Evolutionary conservation across 2,329 filamentous ascomycete genomes (phyloP).

Genomic region (Pseudopithomyces chartarum): DNA sequence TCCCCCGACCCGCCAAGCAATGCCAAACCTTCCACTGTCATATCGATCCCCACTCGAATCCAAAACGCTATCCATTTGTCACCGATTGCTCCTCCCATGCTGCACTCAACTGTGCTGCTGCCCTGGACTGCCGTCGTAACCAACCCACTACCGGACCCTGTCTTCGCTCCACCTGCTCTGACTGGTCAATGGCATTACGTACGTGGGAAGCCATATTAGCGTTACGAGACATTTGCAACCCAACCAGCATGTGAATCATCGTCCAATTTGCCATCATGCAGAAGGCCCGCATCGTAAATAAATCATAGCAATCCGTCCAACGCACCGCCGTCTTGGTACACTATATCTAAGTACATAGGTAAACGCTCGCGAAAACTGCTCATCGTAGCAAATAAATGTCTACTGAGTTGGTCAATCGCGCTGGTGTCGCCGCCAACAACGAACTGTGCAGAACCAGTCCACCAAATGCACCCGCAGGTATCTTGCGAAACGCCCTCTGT

Average conservation of each 20-base stretch:
- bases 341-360: too few relatives aligned
- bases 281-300: background rate
- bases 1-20: constrained; percentile 1
- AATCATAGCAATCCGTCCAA: background rate
- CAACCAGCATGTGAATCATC: constrained; percentile 27
- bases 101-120: background rate
- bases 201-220: constrained; percentile 17
- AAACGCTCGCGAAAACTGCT: constrained; percentile 1
- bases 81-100: background rate
- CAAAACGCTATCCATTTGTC: background rate
- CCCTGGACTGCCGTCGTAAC: background rate
- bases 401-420: constrained; percentile 27
- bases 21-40: constrained; percentile 6
- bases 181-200: constrained; percentile 6
- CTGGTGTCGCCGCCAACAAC: constrained; percentile 23
- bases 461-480: constrained; percentile 24
- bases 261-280: constrained; percentile 8
- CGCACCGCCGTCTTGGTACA: background rate
- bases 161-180: constrained; percentile 13
- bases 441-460: constrained; percentile 27
- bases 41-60: background rate
- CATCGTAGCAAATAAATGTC: constrained; percentile 30
- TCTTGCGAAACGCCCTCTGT: constrained; percentile 22
- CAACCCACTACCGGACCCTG: background rate
- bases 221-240: constrained; percentile 29